Conservation (phyloP, 169 alveolate species). For the Plasmodium vinckei region DNA sequence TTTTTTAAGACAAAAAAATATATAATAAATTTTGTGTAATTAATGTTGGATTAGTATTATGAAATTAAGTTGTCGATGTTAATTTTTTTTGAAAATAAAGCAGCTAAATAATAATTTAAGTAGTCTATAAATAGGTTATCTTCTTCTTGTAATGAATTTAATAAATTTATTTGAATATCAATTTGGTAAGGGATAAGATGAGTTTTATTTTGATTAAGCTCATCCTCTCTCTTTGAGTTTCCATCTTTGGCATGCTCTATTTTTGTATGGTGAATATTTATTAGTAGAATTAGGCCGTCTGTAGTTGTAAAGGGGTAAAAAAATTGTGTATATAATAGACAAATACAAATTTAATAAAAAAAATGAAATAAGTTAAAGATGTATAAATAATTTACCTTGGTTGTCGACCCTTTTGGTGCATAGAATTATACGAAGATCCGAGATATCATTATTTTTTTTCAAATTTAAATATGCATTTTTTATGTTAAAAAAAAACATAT, state of each 20-base stretch:
- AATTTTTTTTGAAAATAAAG: too few relatives aligned
- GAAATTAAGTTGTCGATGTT: too few relatives aligned
- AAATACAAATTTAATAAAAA: neutral
- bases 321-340: neutral
- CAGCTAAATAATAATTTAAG: too few relatives aligned
- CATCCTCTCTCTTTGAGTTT: neutral
- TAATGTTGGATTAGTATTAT: too few relatives aligned
- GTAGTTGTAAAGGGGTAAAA: neutral
- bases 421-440: slow-evolving; percentile 20
- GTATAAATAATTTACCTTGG: too few relatives aligned
- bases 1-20: too few relatives aligned
- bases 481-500: slow-evolving; percentile 51
- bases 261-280: slow-evolving; percentile 12
- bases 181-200: slow-evolving; percentile 60
- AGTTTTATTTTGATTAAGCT: neutral
- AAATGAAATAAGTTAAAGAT: slow-evolving; percentile 3
- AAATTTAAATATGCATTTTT: slow-evolving; percentile 42
- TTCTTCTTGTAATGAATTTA: too few relatives aligned
- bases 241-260: neutral
- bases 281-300: slow-evolving; percentile 28
- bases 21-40: too few relatives aligned
- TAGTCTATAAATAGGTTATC: too few relatives aligned
- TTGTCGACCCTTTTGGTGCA: neutral
- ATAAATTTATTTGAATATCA: too few relatives aligned
- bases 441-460: neutral